phyloP scores from a whole-genome alignment of 345 rosid species.

The Hibiscus trionum region DNA sequence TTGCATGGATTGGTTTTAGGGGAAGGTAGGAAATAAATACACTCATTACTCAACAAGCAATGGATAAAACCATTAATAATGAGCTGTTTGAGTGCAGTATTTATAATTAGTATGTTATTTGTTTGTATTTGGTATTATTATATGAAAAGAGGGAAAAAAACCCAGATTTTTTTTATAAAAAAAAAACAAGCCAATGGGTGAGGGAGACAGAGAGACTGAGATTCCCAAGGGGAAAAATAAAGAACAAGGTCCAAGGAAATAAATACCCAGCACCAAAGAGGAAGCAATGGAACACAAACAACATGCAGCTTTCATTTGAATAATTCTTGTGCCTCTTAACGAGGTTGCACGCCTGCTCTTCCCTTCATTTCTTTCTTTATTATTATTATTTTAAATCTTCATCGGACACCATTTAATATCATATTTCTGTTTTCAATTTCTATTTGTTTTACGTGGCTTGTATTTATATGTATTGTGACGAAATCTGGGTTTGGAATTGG shows the following conservation, averaged over 20 bases:
- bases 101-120: not conserved
- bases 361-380: not conserved
- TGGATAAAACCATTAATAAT: not conserved
- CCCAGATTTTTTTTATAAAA: not conserved
- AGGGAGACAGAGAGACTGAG: not conserved
- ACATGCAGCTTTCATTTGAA: conserved; percentile 12
- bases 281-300: not conserved
- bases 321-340: not conserved
- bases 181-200: not conserved
- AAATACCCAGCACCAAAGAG: not conserved
- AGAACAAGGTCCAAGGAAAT: not conserved
- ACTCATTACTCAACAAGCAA: not conserved
- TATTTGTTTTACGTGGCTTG: no score
- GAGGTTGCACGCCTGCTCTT: conserved; percentile 14
- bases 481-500: no score
- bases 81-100: not conserved
- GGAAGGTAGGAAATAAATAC: not conserved
- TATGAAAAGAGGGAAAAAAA: no score
- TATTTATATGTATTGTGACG: no score
- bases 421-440: not conserved
- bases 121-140: not conserved
- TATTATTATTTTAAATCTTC: not conserved
- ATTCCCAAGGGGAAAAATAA: not conserved
- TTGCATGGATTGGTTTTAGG: not conserved
- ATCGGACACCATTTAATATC: not conserved